These are phyloP conservation scores for Arthrobotrys sinensis DNA, from an alignment of 2,329 filamentous ascomycete genomes.

Conservation along the genomic window DNA sequence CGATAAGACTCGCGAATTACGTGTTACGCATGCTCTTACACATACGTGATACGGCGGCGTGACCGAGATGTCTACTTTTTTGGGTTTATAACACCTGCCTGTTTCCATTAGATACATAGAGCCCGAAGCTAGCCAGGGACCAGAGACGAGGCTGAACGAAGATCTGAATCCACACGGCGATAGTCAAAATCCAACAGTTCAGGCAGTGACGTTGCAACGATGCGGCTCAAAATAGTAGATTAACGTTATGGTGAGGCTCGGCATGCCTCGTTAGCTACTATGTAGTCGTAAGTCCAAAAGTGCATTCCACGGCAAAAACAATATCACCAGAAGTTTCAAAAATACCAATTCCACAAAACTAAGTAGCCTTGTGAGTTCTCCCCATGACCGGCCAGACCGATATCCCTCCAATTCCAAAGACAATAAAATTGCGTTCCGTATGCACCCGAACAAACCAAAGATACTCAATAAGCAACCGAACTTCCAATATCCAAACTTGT, in stretches of 20 bases:
- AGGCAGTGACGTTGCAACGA: constrained; percentile 6
- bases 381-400: too few species aligned
- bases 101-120: too few species aligned
- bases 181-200: constrained; percentile 4
- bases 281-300: neutral
- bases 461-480: neutral
- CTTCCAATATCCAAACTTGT: neutral
- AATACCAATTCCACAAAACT: neutral
- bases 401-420: neutral
- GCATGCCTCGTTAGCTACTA: neutral
- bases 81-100: too few species aligned
- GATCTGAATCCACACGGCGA: neutral
- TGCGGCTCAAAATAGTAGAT: constrained; percentile 15
- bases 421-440: neutral
- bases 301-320: neutral
- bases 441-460: neutral
- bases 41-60: too few species aligned
- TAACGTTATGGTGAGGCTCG: constrained; percentile 5
- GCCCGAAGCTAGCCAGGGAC: too few species aligned
- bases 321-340: neutral
- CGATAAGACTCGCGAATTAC: too few species aligned
- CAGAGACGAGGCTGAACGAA: neutral
- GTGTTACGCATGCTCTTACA: too few species aligned
- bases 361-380: neutral
- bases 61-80: too few species aligned